Percentiles rank a stretch among this genome's conserved stretches.
Evolutionary conservation across 805 yeast genomes (phyloP).

Genomic region (Yamadazyma kitorensis): DNA sequence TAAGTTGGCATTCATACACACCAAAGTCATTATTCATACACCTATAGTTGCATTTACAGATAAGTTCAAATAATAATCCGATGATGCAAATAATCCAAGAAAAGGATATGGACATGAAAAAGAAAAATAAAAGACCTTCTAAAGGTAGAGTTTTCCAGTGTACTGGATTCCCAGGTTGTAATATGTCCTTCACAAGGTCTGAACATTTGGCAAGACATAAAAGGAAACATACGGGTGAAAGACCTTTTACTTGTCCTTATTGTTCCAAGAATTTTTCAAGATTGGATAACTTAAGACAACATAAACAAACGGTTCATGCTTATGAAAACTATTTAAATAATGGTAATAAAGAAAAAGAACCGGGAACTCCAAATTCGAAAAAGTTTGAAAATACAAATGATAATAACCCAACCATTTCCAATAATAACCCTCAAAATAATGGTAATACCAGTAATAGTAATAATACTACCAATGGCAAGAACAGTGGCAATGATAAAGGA

Average conservation of each 20-base stretch:
- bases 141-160: conserved; percentile 78
- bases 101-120: conserved; percentile 4
- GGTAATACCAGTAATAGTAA: background rate
- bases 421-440: too few relatives aligned
- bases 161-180: conserved; percentile 80
- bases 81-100: conserved; percentile 4
- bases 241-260: conserved; percentile 86
- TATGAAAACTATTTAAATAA: conserved; percentile 28
- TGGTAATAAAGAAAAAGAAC: conserved; percentile 1
- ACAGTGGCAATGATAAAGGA: conserved; percentile 1
- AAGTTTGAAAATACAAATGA: background rate
- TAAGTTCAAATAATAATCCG: too few relatives aligned
- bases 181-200: conserved; percentile 84
- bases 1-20: too few relatives aligned
- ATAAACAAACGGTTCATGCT: conserved; percentile 69
- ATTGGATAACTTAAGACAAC: conserved; percentile 86
- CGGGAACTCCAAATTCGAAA: background rate
- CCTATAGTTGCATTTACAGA: too few relatives aligned
- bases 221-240: conserved; percentile 90
- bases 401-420: too few relatives aligned
- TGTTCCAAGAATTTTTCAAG: conserved; percentile 78
- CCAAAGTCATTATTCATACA: too few relatives aligned
- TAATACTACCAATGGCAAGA: background rate
- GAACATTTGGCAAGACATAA: conserved; percentile 93
- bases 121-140: conserved; percentile 31